phyloP scores from a whole-genome alignment of 257 asterid species.

The Solanum peruvianum region DNA sequence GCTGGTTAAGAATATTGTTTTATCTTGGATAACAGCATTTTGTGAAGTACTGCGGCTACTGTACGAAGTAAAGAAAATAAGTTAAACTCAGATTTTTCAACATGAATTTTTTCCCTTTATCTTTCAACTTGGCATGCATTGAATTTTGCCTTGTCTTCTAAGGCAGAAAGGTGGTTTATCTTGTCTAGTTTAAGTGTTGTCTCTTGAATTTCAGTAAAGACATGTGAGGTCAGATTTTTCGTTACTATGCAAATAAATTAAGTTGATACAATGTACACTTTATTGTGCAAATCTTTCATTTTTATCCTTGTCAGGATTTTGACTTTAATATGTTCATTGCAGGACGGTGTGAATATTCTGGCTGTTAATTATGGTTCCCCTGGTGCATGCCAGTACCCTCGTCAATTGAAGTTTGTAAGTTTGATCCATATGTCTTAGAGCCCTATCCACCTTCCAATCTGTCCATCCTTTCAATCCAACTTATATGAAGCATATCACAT shows the following conservation, averaged over 20 bases:
- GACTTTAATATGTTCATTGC: slow-evolving; percentile 6
- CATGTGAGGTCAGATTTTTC: neutral
- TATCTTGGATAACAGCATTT: neutral
- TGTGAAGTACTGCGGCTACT: neutral
- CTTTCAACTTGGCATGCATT: neutral
- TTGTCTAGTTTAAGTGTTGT: neutral
- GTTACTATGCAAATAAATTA: neutral
- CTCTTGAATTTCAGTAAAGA: neutral
- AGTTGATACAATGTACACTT: neutral
- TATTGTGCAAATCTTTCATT: neutral
- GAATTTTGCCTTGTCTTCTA: neutral
- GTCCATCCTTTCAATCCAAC: neutral
- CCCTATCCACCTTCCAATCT: neutral
- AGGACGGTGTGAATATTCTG: slow-evolving; percentile 88
- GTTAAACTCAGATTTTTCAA: neutral
- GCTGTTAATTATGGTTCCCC: slow-evolving; percentile 90
- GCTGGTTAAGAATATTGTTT: neutral
- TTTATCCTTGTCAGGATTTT: neutral
- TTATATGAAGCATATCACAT: neutral
- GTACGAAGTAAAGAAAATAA: neutral
- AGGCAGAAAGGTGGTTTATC: neutral
- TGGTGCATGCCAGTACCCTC: slow-evolving; percentile 84
- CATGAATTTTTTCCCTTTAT: neutral
- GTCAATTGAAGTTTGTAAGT: slow-evolving; percentile 63
- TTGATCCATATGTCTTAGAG: neutral